Evolutionary conservation across 2,329 filamentous ascomycete genomes (phyloP).

Genomic region (Aspergillus pseudotamarii): DNA sequence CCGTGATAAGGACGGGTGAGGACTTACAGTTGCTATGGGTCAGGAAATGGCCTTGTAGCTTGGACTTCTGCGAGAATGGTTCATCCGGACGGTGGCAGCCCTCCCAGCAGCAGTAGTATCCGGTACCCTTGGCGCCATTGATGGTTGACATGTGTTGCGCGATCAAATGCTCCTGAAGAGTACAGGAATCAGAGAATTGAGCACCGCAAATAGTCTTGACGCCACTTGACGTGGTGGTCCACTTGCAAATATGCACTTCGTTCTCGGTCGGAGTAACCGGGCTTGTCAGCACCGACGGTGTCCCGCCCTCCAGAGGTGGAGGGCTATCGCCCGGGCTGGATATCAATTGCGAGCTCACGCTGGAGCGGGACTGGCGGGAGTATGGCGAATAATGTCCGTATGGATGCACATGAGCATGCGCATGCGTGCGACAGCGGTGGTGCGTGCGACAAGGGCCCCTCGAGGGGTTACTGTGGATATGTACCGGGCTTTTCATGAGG

Average conservation of each 20-base stretch:
- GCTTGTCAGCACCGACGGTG: constrained; percentile 40
- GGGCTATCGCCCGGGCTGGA: constrained; percentile 42
- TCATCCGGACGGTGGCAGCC: constrained; percentile 46
- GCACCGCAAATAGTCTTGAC: constrained; percentile 37
- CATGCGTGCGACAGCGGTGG: constrained; percentile 37
- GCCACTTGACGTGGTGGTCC: constrained; percentile 32
- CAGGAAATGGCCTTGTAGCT: constrained; percentile 48
- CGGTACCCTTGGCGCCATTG: constrained; percentile 42
- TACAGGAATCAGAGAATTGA: constrained; percentile 37
- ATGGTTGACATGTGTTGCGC: constrained; percentile 41
- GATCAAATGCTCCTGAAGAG: constrained; percentile 45
- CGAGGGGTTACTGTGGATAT: constrained; percentile 24
- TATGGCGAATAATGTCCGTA: constrained; percentile 40
- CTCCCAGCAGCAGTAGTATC: constrained; percentile 49
- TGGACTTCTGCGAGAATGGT: constrained; percentile 50
- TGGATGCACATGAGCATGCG: constrained; percentile 36
- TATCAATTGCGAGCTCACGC: constrained; percentile 39
- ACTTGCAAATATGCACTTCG: constrained; percentile 44
- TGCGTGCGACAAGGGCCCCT: constrained; percentile 37
- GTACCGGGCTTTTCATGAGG: constrained; percentile 31
- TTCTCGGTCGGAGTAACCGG: constrained; percentile 35
- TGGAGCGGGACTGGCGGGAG: constrained; percentile 39
- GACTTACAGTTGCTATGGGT: constrained; percentile 48
- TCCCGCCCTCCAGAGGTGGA: constrained; percentile 37
- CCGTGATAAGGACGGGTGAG: not conserved